Percentiles rank a stretch among this genome's conserved stretches.
Evolutionary conservation across 75 land plant genomes (phyloP).

Genomic region (Pinus taeda): DNA sequence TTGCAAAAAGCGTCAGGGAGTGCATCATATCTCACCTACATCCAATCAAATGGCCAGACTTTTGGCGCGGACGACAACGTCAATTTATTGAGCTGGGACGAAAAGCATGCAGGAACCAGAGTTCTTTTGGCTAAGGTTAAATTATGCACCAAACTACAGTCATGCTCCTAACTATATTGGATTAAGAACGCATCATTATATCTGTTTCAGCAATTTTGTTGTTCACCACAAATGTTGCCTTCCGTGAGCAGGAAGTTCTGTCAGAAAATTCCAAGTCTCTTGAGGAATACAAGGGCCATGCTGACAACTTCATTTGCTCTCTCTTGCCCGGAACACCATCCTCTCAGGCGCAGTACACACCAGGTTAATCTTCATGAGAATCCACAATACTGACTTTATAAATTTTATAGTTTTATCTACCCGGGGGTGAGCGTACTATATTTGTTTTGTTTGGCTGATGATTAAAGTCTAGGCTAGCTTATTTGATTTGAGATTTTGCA

Average conservation of each 20-base stretch:
- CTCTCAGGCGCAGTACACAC: constrained; percentile 58
- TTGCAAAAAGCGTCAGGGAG: constrained; percentile 51
- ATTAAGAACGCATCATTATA: not conserved
- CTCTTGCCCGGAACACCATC: constrained; percentile 37
- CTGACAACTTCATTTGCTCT: constrained; percentile 76
- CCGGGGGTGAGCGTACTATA: no score
- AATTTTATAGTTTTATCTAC: no score
- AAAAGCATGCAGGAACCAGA: constrained; percentile 75
- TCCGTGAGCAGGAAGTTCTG: constrained; percentile 24
- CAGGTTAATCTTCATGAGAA: constrained; percentile 31
- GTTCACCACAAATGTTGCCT: no score
- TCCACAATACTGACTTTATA: not conserved
- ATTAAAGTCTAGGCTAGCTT: no score
- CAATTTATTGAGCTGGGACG: constrained; percentile 88
- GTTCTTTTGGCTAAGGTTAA: constrained; percentile 77
- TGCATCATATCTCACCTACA: constrained; percentile 22
- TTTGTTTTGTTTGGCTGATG: no score
- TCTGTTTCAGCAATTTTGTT: no score
- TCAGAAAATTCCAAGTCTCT: constrained; percentile 20
- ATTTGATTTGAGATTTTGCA: constrained; percentile 14
- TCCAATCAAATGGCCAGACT: constrained; percentile 52
- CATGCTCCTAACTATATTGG: not conserved
- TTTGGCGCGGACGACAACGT: constrained; percentile 30
- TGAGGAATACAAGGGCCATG: constrained; percentile 9
- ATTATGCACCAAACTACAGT: not conserved